Evolutionary conservation across 2,329 filamentous ascomycete species (phyloP).

Genomic region (Neofusicoccum sp.): DNA sequence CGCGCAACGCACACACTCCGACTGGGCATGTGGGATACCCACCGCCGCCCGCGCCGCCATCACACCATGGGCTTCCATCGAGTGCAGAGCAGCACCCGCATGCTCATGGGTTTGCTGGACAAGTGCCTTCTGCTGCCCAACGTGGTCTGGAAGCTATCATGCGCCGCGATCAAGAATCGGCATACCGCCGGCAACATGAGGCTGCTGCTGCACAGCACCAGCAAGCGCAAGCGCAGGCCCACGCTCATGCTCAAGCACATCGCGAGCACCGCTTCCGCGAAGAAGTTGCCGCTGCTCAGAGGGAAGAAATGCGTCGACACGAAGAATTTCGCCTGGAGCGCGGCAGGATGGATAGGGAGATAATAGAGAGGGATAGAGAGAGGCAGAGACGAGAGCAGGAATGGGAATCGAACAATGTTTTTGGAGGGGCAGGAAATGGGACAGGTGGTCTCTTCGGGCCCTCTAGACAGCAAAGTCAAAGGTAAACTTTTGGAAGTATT

Average conservation of each 20-base stretch:
- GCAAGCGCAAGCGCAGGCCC: conserved; percentile 11
- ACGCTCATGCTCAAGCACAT: conserved; percentile 17
- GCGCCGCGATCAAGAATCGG: conserved; percentile 4
- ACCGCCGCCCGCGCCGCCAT: conserved; percentile 14
- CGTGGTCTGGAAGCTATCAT: conserved; percentile 15
- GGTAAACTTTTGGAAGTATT: background rate
- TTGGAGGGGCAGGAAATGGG: conserved; percentile 4
- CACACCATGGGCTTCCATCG: conserved; percentile 5
- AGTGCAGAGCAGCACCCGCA: background rate
- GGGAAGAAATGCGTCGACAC: background rate
- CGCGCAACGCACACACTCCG: conserved; percentile 15
- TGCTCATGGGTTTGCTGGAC: background rate
- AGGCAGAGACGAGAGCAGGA: conserved; percentile 3
- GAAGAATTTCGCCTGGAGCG: conserved; percentile 3
- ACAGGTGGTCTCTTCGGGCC: conserved; percentile 11
- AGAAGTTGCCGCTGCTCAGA: conserved; percentile 1
- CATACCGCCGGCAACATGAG: conserved; percentile 5
- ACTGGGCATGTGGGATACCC: conserved; percentile 18
- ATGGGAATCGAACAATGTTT: conserved; percentile 10
- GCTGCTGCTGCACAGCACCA: background rate
- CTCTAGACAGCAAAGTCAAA: background rate
- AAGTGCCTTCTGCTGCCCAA: conserved; percentile 11
- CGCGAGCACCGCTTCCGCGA: conserved; percentile 17
- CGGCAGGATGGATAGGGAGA: background rate
- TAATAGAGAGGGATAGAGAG: conserved; percentile 2